Evolutionary conservation across 495 filamentous ascomycete species (phyloP).

Genomic region (Penicillium atrosanguineum): DNA sequence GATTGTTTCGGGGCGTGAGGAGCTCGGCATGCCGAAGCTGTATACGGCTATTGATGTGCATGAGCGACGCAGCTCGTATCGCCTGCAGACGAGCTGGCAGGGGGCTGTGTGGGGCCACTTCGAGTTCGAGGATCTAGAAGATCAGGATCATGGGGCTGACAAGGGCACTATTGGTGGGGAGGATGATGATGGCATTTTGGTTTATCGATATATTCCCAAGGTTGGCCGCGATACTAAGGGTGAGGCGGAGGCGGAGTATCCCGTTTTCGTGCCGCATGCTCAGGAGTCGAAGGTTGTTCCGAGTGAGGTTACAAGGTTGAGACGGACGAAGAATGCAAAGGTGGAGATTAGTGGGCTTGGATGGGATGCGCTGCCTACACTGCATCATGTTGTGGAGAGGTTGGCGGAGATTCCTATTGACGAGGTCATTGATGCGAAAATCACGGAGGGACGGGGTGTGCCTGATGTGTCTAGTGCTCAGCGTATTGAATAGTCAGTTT

Average conservation of each 20-base stretch:
- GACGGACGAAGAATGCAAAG: slow-evolving; percentile 38
- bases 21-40: slow-evolving; percentile 57
- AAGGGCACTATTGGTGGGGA: slow-evolving; percentile 30
- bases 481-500: slow-evolving; percentile 34
- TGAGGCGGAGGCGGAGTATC: slow-evolving; percentile 45
- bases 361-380: slow-evolving; percentile 51
- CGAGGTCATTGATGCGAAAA: slow-evolving; percentile 48
- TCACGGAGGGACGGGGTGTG: slow-evolving; percentile 50
- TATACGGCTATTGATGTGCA: slow-evolving; percentile 47
- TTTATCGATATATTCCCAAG: slow-evolving; percentile 48
- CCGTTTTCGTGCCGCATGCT: slow-evolving; percentile 40
- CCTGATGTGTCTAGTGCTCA: slow-evolving; percentile 42
- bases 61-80: slow-evolving; percentile 33
- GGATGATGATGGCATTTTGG: slow-evolving; percentile 37
- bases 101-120: slow-evolving; percentile 46
- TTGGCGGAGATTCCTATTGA: slow-evolving; percentile 54
- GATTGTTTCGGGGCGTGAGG: slow-evolving; percentile 52
- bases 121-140: slow-evolving; percentile 34
- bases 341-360: slow-evolving; percentile 43
- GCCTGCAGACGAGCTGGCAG: slow-evolving; percentile 45
- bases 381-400: slow-evolving; percentile 51
- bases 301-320: slow-evolving; percentile 30
- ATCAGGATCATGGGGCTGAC: slow-evolving; percentile 26
- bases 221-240: slow-evolving; percentile 40
- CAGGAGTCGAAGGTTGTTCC: slow-evolving; percentile 34